These are phyloP conservation scores for Bacidia gigantensis DNA, from an alignment of 495 filamentous ascomycete genomes.

Conservation along the genomic window DNA sequence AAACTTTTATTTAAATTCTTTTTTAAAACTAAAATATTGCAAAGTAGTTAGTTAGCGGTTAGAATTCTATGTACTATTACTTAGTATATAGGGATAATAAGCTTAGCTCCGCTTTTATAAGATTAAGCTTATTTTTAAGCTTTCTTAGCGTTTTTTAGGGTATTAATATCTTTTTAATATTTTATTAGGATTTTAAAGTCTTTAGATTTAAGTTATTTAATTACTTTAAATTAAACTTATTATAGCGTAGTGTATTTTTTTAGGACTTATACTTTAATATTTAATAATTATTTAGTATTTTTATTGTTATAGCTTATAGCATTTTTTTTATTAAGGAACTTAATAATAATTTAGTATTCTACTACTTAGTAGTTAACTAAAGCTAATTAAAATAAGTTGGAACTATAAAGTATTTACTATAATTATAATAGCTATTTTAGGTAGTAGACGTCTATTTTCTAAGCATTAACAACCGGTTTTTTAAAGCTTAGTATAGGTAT, in stretches of 20 bases:
- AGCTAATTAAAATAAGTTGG: too few species aligned
- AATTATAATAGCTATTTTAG: background rate
- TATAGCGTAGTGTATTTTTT: background rate
- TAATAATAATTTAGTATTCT: background rate
- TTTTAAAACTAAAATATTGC: background rate
- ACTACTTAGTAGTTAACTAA: too few species aligned
- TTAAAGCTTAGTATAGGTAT: background rate
- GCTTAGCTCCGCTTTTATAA: background rate
- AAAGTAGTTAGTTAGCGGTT: background rate
- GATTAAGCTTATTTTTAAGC: background rate
- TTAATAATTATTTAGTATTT: background rate
- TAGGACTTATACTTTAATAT: background rate
- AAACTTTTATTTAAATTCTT: background rate
- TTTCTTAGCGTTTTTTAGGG: background rate
- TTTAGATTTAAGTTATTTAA: background rate
- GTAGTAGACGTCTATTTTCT: too few species aligned
- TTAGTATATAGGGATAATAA: slow-evolving; percentile 1
- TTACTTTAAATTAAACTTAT: background rate
- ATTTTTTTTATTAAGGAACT: background rate
- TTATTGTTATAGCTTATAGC: background rate
- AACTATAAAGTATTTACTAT: background rate
- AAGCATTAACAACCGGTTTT: background rate
- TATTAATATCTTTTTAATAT: background rate
- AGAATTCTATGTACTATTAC: background rate
- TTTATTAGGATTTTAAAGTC: background rate